A percentile compares a stretch with the other conserved stretches of the same genome.
phyloP scores from a whole-genome alignment of 1,284 basidiomycete genomes.

The Irpex lacteus region DNA sequence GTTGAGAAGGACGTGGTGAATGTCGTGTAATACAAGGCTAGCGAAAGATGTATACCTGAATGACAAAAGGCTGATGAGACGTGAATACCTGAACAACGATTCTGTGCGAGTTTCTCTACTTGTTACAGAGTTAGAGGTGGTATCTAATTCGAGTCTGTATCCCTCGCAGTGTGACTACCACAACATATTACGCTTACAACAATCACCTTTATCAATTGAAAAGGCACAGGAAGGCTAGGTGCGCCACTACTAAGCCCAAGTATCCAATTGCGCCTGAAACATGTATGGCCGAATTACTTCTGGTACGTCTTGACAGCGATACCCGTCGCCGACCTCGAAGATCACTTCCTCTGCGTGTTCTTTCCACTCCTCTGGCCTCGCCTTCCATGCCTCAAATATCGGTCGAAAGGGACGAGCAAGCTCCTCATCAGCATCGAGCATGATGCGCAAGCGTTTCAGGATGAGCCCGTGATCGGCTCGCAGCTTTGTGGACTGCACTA shows the following conservation, averaged over 20 bases:
- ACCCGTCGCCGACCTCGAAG: background rate
- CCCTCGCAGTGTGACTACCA: no score
- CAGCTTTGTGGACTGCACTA: background rate
- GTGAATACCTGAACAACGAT: no score
- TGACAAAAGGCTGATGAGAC: no score
- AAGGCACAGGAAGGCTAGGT: background rate
- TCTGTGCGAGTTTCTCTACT: no score
- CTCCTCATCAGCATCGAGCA: background rate
- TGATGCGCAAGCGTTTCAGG: background rate
- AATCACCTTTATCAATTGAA: background rate
- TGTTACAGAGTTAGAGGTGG: no score
- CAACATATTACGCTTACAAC: background rate
- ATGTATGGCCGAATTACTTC: background rate
- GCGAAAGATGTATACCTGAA: no score
- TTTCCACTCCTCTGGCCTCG: background rate
- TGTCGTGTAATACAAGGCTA: no score
- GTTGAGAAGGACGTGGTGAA: no score
- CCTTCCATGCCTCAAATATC: background rate
- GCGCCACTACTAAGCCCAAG: background rate
- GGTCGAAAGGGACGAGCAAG: background rate
- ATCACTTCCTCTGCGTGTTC: background rate
- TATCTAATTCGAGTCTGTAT: no score
- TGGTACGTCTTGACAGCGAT: background rate
- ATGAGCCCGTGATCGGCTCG: background rate
- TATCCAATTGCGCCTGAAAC: background rate